Percentiles rank a stretch among this genome's conserved stretches.
phyloP scores from a whole-genome alignment of 768 basidiomycete genomes.

The Leccinum variicolor region DNA sequence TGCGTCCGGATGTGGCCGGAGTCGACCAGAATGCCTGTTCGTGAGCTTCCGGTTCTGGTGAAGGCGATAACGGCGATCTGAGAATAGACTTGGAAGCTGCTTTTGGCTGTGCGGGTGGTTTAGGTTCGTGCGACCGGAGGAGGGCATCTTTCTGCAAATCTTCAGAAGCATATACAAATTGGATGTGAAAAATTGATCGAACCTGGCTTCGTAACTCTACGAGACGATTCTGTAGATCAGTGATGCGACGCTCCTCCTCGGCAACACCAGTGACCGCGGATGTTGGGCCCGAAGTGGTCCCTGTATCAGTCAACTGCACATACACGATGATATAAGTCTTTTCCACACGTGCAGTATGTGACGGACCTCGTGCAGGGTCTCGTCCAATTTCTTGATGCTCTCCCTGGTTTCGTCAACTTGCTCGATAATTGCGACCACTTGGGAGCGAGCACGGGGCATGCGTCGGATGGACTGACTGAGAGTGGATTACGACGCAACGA shows the following conservation, averaged over 20 bases:
- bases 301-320: slow-evolving; percentile 17
- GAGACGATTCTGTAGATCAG: slow-evolving; percentile 41
- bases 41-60: slow-evolving; percentile 32
- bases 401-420: slow-evolving; percentile 36
- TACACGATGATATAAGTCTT: background rate
- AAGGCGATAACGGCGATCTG: slow-evolving; percentile 17
- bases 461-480: slow-evolving; percentile 43
- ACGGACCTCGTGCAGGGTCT: slow-evolving; percentile 40
- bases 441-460: slow-evolving; percentile 48
- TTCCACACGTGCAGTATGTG: slow-evolving; percentile 1
- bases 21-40: slow-evolving; percentile 67
- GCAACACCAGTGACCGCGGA: slow-evolving; percentile 29
- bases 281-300: slow-evolving; percentile 13
- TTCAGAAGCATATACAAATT: background rate
- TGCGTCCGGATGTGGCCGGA: slow-evolving; percentile 49
- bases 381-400: slow-evolving; percentile 35
- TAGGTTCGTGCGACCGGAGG: slow-evolving; percentile 22
- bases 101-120: slow-evolving; percentile 9
- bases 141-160: slow-evolving; percentile 26
- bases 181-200: slow-evolving; percentile 7
- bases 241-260: slow-evolving; percentile 42
- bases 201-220: slow-evolving; percentile 40
- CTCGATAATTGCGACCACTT: slow-evolving; percentile 36
- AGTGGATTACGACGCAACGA: slow-evolving; percentile 30
- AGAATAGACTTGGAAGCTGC: slow-evolving; percentile 3